Base-by-base conservation (phyloP, 164 flowering plant species). In the Aristolochia contorta region DNA sequence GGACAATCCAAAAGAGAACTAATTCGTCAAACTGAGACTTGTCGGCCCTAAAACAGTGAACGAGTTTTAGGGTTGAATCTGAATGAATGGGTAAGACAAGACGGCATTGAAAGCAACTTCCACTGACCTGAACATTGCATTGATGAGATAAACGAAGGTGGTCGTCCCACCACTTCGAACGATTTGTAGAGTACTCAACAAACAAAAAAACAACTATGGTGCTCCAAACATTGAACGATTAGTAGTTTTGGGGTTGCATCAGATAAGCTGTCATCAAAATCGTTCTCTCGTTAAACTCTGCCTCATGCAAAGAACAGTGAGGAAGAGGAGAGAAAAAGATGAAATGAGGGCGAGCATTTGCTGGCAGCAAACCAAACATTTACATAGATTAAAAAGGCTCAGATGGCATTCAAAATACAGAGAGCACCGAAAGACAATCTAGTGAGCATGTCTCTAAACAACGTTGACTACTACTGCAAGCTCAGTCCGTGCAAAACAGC, bases 361-460 rank as follows among this genome's bases (percentile, higher is more conserved):
- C 60, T 57, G 62, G 54, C 56, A 69, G 70, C 67, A 66, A 73
- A 62, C 75, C 73, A 65, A 69, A 66, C 74, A 79, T 79, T 66
- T 79, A 76, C 76, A 74, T 70, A 37, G 43, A 37, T 37, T 64
- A 69, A 59, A 53, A 68, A 49, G 49, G 58, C 47, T 60, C 10
- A 47, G 57, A 57, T 61, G 66, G 67, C 68, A 72, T 65, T 67
- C 72, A 70, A 65, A 68, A 57, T 66, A 72, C 78, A 72, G 56
- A 57, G 32, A 27, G 6, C 55, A 15, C 24, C 2, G 13, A n/a
- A 27, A n/a, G 58, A 24, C 25, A 54, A 59, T 51, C 58, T 27
- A 64, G 54, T 4, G 55, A 18, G 22, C 55, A 65, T 24, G 15
- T 62, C 68, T 63, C 59, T 67, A 43, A 49, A 59, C 41, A 51